Conservation (phyloP, 1,284 basidiomycete species). For the Heimioporus punctisporus region DNA sequence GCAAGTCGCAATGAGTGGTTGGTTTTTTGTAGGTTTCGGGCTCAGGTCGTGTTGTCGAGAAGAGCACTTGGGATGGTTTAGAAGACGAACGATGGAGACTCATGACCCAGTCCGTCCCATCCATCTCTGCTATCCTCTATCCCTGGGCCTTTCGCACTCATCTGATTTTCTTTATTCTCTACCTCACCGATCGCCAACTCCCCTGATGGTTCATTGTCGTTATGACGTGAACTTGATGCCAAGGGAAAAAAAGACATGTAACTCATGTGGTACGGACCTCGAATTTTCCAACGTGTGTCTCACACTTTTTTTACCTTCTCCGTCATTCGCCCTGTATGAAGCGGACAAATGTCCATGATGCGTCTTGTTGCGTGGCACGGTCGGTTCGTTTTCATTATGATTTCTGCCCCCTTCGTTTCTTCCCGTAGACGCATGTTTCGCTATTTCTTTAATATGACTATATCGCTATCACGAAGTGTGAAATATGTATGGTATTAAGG, state of each 20-base stretch:
- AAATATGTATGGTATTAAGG: too few species aligned
- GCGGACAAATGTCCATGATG: constrained; percentile 9
- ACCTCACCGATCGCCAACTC: constrained; percentile 13
- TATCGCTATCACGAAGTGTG: too few species aligned
- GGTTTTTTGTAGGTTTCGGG: constrained; percentile 33
- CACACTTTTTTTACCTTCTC: constrained; percentile 7
- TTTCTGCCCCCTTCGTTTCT: background rate
- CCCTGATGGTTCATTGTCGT: constrained; percentile 3
- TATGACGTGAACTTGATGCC: constrained; percentile 5
- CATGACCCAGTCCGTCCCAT: constrained; percentile 31
- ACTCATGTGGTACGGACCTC: constrained; percentile 24
- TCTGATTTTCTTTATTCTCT: constrained; percentile 16
- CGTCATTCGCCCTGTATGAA: constrained; percentile 16
- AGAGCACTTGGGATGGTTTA: constrained; percentile 1
- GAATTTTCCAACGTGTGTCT: constrained; percentile 21
- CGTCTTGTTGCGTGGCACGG: constrained; percentile 22
- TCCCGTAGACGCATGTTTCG: constrained; percentile 9
- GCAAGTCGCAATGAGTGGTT: constrained; percentile 32
- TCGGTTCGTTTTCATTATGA: constrained; percentile 23
- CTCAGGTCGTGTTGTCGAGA: constrained; percentile 20
- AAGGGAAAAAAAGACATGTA: constrained; percentile 12
- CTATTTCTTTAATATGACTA: too few species aligned
- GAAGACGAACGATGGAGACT: constrained; percentile 19
- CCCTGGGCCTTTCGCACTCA: constrained; percentile 20
- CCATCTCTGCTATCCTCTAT: constrained; percentile 30